phyloP scores from a whole-genome alignment of 2,329 filamentous ascomycete genomes.

The Alternaria atra region DNA sequence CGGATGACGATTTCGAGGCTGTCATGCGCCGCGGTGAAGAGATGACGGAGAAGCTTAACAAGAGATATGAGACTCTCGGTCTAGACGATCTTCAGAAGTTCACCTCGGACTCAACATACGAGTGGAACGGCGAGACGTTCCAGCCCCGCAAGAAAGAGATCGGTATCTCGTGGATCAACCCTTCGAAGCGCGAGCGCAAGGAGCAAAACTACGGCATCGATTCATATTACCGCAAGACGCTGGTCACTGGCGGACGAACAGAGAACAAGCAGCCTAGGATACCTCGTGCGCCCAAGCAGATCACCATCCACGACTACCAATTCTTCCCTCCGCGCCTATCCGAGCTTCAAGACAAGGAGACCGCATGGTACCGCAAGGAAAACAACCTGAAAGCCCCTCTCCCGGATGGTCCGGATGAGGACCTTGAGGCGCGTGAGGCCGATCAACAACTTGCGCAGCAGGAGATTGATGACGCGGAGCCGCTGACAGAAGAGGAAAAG shows the following conservation, averaged over 20 bases:
- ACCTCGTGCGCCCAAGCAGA: slow-evolving; percentile 93
- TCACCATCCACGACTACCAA: slow-evolving; percentile 93
- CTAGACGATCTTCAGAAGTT: slow-evolving; percentile 98
- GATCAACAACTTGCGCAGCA: slow-evolving; percentile 88
- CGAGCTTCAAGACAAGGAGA: slow-evolving; percentile 95
- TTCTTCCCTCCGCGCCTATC: slow-evolving; percentile 88
- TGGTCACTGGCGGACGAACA: slow-evolving; percentile 80
- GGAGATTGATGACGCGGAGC: slow-evolving; percentile 90
- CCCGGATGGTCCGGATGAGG: slow-evolving; percentile 88
- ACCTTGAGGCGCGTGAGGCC: slow-evolving; percentile 82
- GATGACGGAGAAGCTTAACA: slow-evolving; percentile 87
- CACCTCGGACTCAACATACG: slow-evolving; percentile 94
- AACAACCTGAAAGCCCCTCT: slow-evolving; percentile 94
- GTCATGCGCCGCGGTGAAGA: slow-evolving; percentile 88
- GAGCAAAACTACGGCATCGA: slow-evolving; percentile 99
- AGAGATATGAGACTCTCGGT: slow-evolving; percentile 95
- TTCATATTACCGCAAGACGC: slow-evolving; percentile 93
- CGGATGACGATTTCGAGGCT: slow-evolving; percentile 88
- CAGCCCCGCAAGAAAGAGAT: slow-evolving; percentile 85
- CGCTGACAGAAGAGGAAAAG: slow-evolving; percentile 87
- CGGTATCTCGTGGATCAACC: slow-evolving; percentile 96
- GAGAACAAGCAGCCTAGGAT: slow-evolving; percentile 92
- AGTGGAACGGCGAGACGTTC: slow-evolving; percentile 99
- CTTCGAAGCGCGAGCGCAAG: slow-evolving; percentile 96
- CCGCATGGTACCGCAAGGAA: slow-evolving; percentile 93